Percentiles rank a stretch among this genome's conserved stretches.
Evolutionary conservation across 305 asterid genomes (phyloP).

Genomic region (Fraxinus latifolia): DNA sequence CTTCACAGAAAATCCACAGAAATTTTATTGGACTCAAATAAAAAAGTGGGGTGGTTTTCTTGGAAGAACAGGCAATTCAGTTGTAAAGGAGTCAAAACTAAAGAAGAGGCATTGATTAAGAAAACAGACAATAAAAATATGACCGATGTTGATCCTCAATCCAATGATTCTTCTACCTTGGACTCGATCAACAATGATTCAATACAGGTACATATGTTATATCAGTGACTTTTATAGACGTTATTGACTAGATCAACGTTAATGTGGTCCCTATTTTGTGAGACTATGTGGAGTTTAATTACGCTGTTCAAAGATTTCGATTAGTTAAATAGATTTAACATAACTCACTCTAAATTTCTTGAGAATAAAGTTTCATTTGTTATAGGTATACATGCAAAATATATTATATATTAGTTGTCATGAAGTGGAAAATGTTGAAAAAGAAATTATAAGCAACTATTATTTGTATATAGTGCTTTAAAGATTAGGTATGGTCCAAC

Average conservation of each 20-base stretch:
- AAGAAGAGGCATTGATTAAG: neutral
- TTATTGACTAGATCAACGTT: too few species aligned
- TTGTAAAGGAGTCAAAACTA: constrained; percentile 28
- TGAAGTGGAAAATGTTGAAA: neutral
- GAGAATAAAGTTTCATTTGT: neutral
- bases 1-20: constrained; percentile 16
- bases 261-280: neutral
- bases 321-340: too few species aligned
- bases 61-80: constrained; percentile 57
- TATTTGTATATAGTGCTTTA: neutral
- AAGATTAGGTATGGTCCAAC: neutral
- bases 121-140: neutral
- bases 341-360: neutral
- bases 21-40: constrained; percentile 25
- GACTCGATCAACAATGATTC: constrained; percentile 24
- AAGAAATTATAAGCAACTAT: neutral
- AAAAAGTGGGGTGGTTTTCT: constrained; percentile 52
- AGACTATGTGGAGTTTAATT: neutral
- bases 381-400: neutral
- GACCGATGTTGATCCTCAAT: neutral
- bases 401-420: neutral
- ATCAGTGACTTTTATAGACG: neutral
- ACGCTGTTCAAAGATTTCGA: neutral
- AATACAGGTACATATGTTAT: constrained; percentile 28
- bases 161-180: constrained; percentile 7